Base-by-base conservation (phyloP, 176 grass and related monocot species). In the Urochloa ruziziensis region DNA sequence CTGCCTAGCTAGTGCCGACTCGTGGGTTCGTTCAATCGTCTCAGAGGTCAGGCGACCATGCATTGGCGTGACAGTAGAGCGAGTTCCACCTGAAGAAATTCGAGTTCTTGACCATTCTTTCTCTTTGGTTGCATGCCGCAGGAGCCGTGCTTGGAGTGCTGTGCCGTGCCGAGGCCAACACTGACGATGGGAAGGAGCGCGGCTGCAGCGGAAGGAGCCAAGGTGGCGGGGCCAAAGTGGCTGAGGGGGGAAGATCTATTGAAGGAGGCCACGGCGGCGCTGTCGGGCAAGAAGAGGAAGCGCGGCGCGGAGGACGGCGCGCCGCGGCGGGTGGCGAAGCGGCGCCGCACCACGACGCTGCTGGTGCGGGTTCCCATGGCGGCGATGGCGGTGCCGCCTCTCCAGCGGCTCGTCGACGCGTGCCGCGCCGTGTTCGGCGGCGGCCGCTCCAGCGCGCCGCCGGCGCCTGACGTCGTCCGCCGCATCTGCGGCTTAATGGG, bases 321-420 rank as follows among this genome's bases (percentile, higher is more conserved):
- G 9, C 18, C 36, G 21, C 21, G 4, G 36, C 66, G 37, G 21
- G 8, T 7, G 23, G 66, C 5, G 36, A 23, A 15, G 36, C 36
- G 1, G 35, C 36, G 35, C 0, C 43, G 43, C 10, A 2, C 43
- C 11, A 13, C 11, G 10, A 23, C 0, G 53, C 1, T 3, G 23
- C 21, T 23, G 2, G 23, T 57, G 53, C 78, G 17, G 35, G 49
- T 1, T 6, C 5, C 14, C 10, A 2, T 52, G 49, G 49, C 14
- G 6, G 17, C 17, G n/a, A n/a, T 18, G 40, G 47, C 2, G 60
- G 7, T 16, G 44, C 46, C 3, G 63, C 11, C 63, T 30, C 33
- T 91, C 62, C 92, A 85, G 84, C 66, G 52, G 13, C 85, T 94
- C 37, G 86, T 91, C 65, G 42, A 66, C 21, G 86, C 78, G 6